Base-by-base conservation (phyloP, 495 filamentous ascomycete genomes). In the Extremus antarcticus region DNA sequence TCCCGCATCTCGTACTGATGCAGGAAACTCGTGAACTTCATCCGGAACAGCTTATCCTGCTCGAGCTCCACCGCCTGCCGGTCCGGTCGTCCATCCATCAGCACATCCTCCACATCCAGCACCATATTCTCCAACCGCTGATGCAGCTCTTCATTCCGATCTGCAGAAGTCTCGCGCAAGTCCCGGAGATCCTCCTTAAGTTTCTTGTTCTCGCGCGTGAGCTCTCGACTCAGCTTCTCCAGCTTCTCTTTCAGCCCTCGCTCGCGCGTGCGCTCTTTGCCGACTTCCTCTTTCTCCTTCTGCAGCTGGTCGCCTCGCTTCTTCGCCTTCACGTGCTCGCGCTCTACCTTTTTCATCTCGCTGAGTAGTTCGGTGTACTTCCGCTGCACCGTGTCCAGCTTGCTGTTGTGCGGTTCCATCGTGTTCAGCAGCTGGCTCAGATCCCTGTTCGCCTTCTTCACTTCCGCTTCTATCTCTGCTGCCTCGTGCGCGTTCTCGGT, bases 1-100 rank as follows among this genome's bases (percentile, higher is more conserved):
- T 98, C 92, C 21, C 92, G 85, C 43, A 91, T 78, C 68, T 98
- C 92, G 66, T 94, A 95, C 70, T 98, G 92, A 38, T 98, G 91
- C 54, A 89, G 83, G 60, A 98, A 81, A 2, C 87, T 90, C 67
- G 90, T 96, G 71, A 97, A 90, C 59, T 90, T 89, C 57, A 82
- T 77, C 61, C 86, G 86, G 65, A 97, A 88, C 47, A 90, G 94
- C 63, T 50, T 62, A 59, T 58, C 59, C 20, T 61, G 58, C 55
- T 70, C 62, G 23, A 63, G 55, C 32, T 58, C 55, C 80, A 84
- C 68, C 85, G 80, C 58, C 78, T 81, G 29, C 4, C 49, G 54
- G 61, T 85, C 75, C 46, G 84, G 82, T 57, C 90, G 87, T 61
- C 87, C 87, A 51, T 86, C 80, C 50, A 86, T 80, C 70, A 85